Percentiles rank a stretch among this genome's conserved stretches.
Conservation (phyloP, 148 eudicot genomes). For the Rhododendron ovatum region DNA sequence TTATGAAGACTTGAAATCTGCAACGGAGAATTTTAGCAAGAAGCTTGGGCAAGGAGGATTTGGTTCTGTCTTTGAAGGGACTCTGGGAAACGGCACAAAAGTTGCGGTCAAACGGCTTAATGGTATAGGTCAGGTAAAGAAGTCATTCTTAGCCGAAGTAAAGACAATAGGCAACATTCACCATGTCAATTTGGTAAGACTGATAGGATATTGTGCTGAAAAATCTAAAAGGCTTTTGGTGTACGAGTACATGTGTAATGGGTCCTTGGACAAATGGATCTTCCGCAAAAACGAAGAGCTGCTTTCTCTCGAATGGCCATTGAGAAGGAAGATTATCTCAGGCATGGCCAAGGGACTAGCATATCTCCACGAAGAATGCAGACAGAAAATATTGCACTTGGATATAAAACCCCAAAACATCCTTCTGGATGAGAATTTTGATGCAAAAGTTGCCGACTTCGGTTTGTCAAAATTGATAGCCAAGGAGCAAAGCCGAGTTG, state of each 20-base stretch:
- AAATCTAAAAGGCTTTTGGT: neutral
- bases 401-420: too few species aligned
- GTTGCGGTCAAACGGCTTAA: neutral
- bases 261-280: neutral
- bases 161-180: constrained; percentile 1
- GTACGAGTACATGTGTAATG: neutral
- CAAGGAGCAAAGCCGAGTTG: too few species aligned
- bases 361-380: neutral
- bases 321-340: neutral
- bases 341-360: constrained; percentile 6
- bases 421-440: too few species aligned
- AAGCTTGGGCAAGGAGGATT: constrained; percentile 6
- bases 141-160: neutral
- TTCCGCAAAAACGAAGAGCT: neutral
- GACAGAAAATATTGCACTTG: too few species aligned
- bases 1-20: constrained; percentile 3
- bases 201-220: neutral
- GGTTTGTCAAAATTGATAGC: too few species aligned
- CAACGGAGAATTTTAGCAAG: neutral
- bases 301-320: neutral
- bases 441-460: too few species aligned
- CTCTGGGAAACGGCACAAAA: constrained; percentile 7
- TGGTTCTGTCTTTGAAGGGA: constrained; percentile 7
- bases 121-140: neutral
- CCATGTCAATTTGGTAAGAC: constrained; percentile 3